Evolutionary conservation across 2,329 filamentous ascomycete genomes (phyloP).

Genomic region (Aspergillus tubingensis): DNA sequence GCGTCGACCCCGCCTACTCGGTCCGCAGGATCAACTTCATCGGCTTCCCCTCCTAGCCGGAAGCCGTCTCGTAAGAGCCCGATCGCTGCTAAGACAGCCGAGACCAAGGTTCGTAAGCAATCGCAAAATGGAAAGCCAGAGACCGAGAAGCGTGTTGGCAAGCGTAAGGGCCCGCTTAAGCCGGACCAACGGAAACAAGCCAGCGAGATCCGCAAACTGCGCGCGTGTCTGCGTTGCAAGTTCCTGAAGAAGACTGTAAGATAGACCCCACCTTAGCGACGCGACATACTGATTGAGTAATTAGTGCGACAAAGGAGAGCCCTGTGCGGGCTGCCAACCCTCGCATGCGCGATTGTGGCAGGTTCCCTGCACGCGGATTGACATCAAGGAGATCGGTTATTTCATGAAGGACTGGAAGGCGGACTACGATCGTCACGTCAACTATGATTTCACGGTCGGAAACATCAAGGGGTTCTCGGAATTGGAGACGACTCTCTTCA

Average conservation of each 20-base stretch:
- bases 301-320: slow-evolving; percentile 91
- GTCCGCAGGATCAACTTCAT: slow-evolving; percentile 65
- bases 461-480: slow-evolving; percentile 86
- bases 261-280: background rate
- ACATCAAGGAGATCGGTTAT: slow-evolving; percentile 97
- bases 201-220: slow-evolving; percentile 91
- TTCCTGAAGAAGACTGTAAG: slow-evolving; percentile 90
- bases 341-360: slow-evolving; percentile 96
- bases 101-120: slow-evolving; percentile 77
- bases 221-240: slow-evolving; percentile 93
- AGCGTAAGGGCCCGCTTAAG: slow-evolving; percentile 82
- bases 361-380: slow-evolving; percentile 94
- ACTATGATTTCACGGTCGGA: slow-evolving; percentile 82
- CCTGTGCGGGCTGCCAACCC: slow-evolving; percentile 91
- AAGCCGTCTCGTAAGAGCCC: slow-evolving; percentile 72
- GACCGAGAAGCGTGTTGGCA: slow-evolving; percentile 89
- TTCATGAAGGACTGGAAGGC: slow-evolving; percentile 99
- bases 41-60: slow-evolving; percentile 66
- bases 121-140: slow-evolving; percentile 77
- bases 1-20: slow-evolving; percentile 53
- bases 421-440: slow-evolving; percentile 89
- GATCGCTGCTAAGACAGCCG: slow-evolving; percentile 75
- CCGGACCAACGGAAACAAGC: slow-evolving; percentile 96
- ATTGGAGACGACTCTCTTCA: slow-evolving; percentile 71
- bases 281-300: background rate